Evolutionary conservation across 1,139 yeast species (phyloP), one percentile per base, ranked within the genome.

Genomic region (Wickerhamomyces sp.): DNA sequence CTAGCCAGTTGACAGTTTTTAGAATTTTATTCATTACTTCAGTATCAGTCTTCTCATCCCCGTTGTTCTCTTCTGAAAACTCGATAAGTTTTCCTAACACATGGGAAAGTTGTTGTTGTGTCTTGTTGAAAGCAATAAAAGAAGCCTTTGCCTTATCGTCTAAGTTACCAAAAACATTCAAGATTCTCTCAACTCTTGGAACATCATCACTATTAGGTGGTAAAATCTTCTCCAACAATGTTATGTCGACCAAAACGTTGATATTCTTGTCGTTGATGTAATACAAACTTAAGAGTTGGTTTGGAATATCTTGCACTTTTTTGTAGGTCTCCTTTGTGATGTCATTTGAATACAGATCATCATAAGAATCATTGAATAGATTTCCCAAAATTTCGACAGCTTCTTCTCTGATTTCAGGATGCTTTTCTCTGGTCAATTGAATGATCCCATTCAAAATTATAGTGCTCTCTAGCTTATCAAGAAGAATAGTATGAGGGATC

Each of bases 201-300:
- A 69, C 51, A 45, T 76, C 75, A 39, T 75, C 71, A 27, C 69
- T 68, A 5, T 72, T 65, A 36, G 79, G 67, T 0, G 95, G 88
- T 14, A 86, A 61, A 2, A 90, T 57, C 45, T 75, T 72, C 46
- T 82, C 88, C 56, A 82, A 76, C 8, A 89, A 57, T 1, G 76
- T 68, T 4, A 67, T 53, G 60, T 90, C 96, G 15, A 88, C 85
- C 26, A 76, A 68, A n/a, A 81, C 75, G 47, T 83, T 87, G 44
- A 89, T 82, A 18, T 72, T 71, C 45, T 68, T 73, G 56, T 87
- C 91, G 61, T 89, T 88, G 51, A 90, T 84, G 59, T 87, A 90
- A 38, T 85, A 72, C 44, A 89, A 72, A 18, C 82, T 79, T 45
- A 90, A 66, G 1, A 90, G 64, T 35, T 75, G 75, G 43, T 81